phyloP scores from a whole-genome alignment of 2,329 filamentous ascomycete species.

The Penicillium sp. region DNA sequence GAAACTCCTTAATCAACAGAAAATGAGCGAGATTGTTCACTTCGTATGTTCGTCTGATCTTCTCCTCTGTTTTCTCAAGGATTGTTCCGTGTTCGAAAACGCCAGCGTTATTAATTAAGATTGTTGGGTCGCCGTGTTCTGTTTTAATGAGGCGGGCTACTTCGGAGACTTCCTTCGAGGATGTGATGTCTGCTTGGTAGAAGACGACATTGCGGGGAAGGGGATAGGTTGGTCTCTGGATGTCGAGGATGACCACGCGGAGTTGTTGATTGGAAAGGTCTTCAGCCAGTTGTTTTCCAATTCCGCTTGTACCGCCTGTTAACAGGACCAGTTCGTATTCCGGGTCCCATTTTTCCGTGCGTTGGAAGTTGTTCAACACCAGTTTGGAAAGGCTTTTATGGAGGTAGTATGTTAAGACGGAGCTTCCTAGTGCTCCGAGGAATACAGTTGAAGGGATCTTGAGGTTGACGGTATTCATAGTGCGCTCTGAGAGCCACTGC shows the following conservation, averaged over 20 bases:
- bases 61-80: slow-evolving; percentile 40
- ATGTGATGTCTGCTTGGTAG: slow-evolving; percentile 32
- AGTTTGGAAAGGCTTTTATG: not conserved
- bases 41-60: slow-evolving; percentile 48
- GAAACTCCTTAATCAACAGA: slow-evolving; percentile 48
- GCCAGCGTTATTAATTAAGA: slow-evolving; percentile 49
- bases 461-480: not conserved
- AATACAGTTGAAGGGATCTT: not conserved
- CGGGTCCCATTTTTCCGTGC: slow-evolving; percentile 6
- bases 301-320: slow-evolving; percentile 21
- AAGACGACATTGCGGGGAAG: slow-evolving; percentile 15
- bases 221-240: slow-evolving; percentile 5
- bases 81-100: slow-evolving; percentile 46
- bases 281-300: slow-evolving; percentile 21
- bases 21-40: slow-evolving; percentile 53
- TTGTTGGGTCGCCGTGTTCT: slow-evolving; percentile 38
- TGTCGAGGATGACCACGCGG: slow-evolving; percentile 14
- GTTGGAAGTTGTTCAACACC: not conserved
- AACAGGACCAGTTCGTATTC: slow-evolving; percentile 19
- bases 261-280: slow-evolving; percentile 10
- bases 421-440: not conserved
- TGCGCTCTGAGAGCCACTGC: not conserved
- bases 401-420: not conserved
- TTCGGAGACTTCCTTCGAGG: slow-evolving; percentile 11
- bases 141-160: slow-evolving; percentile 33